Percentiles rank a stretch among this genome's conserved stretches.
Conservation (phyloP, 148 eudicot species). For the Nepenthes mirabilis region DNA sequence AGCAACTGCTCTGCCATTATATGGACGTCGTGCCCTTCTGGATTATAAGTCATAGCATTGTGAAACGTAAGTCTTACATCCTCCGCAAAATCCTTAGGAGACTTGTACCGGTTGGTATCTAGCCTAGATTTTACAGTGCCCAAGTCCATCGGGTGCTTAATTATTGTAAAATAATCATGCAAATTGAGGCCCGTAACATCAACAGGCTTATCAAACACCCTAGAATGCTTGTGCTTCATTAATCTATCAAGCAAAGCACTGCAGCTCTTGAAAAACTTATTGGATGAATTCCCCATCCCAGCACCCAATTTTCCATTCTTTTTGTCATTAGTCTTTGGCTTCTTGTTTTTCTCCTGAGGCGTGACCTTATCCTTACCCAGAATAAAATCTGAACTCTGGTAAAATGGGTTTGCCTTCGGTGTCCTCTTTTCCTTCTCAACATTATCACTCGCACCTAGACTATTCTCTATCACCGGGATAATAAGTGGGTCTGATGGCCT, state of each 20-base stretch:
- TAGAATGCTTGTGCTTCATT: background rate
- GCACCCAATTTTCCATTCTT: background rate
- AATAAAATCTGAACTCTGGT: background rate
- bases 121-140: background rate
- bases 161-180: background rate
- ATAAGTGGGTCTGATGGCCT: background rate
- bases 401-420: background rate
- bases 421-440: background rate
- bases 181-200: background rate
- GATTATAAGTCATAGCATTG: slow-evolving; percentile 30
- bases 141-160: slow-evolving; percentile 2
- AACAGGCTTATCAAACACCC: background rate
- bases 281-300: background rate
- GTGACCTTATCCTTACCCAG: background rate
- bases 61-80: slow-evolving; percentile 26
- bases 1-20: slow-evolving; percentile 12
- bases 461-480: background rate
- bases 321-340: background rate
- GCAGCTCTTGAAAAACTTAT: background rate
- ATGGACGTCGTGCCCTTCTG: slow-evolving; percentile 16
- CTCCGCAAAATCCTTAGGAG: slow-evolving; percentile 15
- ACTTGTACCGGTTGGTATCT: slow-evolving; percentile 6
- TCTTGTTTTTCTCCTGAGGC: background rate
- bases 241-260: background rate
- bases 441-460: background rate